Conservation (phyloP, 495 filamentous ascomycete species). For the Xylaria telfairii region DNA sequence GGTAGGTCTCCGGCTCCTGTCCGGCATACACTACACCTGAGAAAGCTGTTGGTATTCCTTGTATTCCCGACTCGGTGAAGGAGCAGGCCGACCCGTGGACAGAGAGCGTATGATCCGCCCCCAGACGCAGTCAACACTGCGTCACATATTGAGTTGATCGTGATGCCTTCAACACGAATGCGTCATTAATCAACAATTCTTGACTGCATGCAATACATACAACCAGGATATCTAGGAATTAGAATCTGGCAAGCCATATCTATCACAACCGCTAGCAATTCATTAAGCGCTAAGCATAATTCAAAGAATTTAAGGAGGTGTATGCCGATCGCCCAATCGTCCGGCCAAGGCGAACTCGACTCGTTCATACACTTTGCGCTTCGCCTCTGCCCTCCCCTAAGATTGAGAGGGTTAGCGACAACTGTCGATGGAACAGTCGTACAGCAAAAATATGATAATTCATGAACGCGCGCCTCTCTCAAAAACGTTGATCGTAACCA, state of each 20-base stretch:
- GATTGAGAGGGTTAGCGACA: constrained; percentile 7
- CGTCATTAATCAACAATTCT: background rate
- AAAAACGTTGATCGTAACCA: constrained; percentile 5
- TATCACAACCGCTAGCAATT: constrained; percentile 7
- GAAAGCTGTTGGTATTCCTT: background rate
- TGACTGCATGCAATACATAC: background rate
- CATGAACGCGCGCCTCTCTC: constrained; percentile 22
- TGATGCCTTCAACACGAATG: background rate
- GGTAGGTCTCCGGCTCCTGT: constrained; percentile 5
- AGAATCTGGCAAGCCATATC: background rate
- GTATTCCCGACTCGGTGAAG: constrained; percentile 21
- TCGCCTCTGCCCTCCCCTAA: constrained; percentile 1
- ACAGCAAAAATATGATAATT: constrained; percentile 7
- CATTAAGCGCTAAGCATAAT: constrained; percentile 6
- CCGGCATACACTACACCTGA: constrained; percentile 12
- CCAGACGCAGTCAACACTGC: constrained; percentile 6
- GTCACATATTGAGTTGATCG: constrained; percentile 18
- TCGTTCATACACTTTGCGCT: constrained; percentile 13
- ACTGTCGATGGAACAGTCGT: constrained; percentile 4
- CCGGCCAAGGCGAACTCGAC: constrained; percentile 8
- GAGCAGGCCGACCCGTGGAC: constrained; percentile 16
- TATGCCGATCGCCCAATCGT: constrained; percentile 10
- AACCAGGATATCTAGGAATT: background rate
- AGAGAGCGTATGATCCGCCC: constrained; percentile 11
- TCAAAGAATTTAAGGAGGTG: background rate